These are phyloP conservation scores for Cantharellus cinnabarinus DNA, from an alignment of 768 basidiomycete genomes.

Conservation along the genomic window DNA sequence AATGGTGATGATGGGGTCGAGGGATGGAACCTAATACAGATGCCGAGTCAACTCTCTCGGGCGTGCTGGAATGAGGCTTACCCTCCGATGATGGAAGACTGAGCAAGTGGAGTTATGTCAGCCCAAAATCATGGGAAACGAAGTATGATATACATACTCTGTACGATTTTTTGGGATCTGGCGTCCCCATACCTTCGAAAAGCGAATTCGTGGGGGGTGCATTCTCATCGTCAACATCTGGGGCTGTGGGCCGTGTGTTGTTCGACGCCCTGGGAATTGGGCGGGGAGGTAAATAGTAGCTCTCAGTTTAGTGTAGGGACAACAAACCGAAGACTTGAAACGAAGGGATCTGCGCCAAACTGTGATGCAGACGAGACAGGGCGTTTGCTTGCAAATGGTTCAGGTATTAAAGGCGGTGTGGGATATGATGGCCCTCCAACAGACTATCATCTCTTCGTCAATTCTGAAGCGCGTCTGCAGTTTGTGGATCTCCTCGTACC, in stretches of 20 bases:
- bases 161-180: constrained; percentile 21
- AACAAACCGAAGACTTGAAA: background rate
- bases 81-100: background rate
- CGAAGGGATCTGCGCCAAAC: constrained; percentile 2
- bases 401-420: background rate
- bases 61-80: background rate
- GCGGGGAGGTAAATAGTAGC: background rate
- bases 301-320: background rate
- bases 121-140: background rate
- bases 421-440: background rate
- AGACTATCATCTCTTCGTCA: constrained; percentile 1
- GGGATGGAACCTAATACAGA: constrained; percentile 2
- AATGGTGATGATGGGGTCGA: constrained; percentile 8
- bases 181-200: constrained; percentile 25
- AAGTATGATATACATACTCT: background rate
- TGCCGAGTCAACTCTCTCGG: constrained; percentile 14
- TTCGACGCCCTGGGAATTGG: background rate
- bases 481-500: background rate
- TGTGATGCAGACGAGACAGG: background rate
- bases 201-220: constrained; percentile 61
- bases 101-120: constrained; percentile 3
- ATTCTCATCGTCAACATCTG: constrained; percentile 34
- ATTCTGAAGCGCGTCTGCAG: background rate
- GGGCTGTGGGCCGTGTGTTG: background rate
- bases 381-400: background rate